Percentiles rank a stretch among this genome's conserved stretches.
phyloP scores from a whole-genome alignment of 129 eudicot species.

The Rutidosis leptorrhynchoides region DNA sequence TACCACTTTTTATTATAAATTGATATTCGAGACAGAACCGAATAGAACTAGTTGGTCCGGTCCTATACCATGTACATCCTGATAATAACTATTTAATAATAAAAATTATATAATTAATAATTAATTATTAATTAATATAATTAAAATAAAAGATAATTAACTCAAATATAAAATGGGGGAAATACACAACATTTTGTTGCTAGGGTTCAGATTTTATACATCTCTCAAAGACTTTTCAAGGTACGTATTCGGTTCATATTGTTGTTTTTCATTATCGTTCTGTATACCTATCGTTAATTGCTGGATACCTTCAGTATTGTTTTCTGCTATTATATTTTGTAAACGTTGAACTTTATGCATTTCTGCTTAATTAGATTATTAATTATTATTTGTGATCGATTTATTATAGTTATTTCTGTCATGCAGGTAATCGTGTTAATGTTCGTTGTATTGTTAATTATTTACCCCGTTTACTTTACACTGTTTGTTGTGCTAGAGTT shows the following conservation, averaged over 20 bases:
- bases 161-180: too few species aligned
- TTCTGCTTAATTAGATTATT: slow-evolving; percentile 9
- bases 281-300: background rate
- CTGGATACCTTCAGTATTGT: background rate
- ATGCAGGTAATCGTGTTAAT: slow-evolving; percentile 17
- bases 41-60: too few species aligned
- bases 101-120: too few species aligned
- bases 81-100: too few species aligned
- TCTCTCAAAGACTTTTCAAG: background rate
- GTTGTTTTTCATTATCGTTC: background rate
- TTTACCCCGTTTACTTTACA: background rate
- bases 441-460: background rate
- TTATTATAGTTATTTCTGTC: background rate
- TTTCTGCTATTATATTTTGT: background rate
- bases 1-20: too few species aligned
- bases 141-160: too few species aligned
- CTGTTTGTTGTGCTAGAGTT: slow-evolving; percentile 1
- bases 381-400: background rate
- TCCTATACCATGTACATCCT: too few species aligned
- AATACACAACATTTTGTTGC: slow-evolving; percentile 15
- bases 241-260: background rate
- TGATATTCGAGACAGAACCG: too few species aligned
- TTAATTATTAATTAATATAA: too few species aligned
- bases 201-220: slow-evolving; percentile 18
- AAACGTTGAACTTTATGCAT: background rate